phyloP scores from a whole-genome alignment of 2,329 filamentous ascomycete genomes.

The Metarhizium robertsii region DNA sequence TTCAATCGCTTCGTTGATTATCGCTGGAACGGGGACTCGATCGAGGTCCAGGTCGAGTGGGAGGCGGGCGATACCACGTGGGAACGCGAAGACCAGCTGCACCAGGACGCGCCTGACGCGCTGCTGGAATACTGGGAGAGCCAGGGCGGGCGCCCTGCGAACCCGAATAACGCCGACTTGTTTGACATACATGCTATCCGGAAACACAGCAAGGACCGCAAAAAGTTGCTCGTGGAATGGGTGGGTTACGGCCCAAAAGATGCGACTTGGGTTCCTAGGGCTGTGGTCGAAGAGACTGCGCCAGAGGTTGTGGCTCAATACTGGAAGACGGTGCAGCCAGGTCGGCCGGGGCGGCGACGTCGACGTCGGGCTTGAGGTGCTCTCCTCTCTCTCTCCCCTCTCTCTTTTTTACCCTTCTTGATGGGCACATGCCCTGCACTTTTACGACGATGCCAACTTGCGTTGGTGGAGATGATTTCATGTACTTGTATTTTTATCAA shows the following conservation, averaged over 20 bases:
- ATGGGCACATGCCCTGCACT: no score
- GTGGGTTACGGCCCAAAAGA: slow-evolving; percentile 21
- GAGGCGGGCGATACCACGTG: slow-evolving; percentile 19
- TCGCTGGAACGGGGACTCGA: slow-evolving; percentile 19
- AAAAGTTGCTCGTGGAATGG: slow-evolving; percentile 25
- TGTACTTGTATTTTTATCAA: background rate
- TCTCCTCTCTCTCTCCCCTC: no score
- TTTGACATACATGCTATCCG: slow-evolving; percentile 24
- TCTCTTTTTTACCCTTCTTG: no score
- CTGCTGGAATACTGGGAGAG: slow-evolving; percentile 24
- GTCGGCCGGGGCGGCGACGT: background rate
- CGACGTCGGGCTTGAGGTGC: background rate
- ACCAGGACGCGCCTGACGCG: slow-evolving; percentile 20
- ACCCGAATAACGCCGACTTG: slow-evolving; percentile 19
- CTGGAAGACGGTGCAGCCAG: slow-evolving; percentile 8
- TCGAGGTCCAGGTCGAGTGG: slow-evolving; percentile 24
- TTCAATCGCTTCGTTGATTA: slow-evolving; percentile 16
- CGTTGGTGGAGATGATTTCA: background rate
- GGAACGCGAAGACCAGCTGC: slow-evolving; percentile 24
- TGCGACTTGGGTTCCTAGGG: slow-evolving; percentile 20
- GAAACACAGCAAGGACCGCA: slow-evolving; percentile 19
- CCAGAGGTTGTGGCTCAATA: slow-evolving; percentile 19
- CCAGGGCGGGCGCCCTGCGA: slow-evolving; percentile 21
- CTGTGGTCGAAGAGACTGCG: slow-evolving; percentile 17
- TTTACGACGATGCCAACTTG: background rate